phyloP scores from a whole-genome alignment of 2,329 filamentous ascomycete species.

The Ophiobolus disseminans region DNA sequence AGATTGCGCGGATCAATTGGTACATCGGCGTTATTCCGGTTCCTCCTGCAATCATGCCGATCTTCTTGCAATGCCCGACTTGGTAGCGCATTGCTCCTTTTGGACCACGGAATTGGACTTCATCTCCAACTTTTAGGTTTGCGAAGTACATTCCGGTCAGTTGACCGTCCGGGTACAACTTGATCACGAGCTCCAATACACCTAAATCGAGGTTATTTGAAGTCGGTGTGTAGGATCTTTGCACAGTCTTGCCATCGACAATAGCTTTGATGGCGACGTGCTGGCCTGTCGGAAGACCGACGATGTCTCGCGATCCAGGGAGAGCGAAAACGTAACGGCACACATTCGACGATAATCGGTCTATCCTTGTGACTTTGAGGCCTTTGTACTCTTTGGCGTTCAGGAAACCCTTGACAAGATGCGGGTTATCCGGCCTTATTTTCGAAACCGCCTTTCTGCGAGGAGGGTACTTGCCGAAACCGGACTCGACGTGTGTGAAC shows the following conservation, averaged over 20 bases:
- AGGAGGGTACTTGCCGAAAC: slow-evolving; percentile 33
- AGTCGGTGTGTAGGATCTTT: slow-evolving; percentile 40
- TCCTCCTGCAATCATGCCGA: slow-evolving; percentile 46
- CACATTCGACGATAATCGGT: slow-evolving; percentile 24
- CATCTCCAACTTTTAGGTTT: slow-evolving; percentile 57
- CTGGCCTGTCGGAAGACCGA: slow-evolving; percentile 47
- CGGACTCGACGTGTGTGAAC: slow-evolving; percentile 49
- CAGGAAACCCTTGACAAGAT: slow-evolving; percentile 54
- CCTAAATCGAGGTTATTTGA: slow-evolving; percentile 67
- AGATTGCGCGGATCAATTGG: slow-evolving; percentile 69
- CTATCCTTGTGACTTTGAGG: slow-evolving; percentile 51
- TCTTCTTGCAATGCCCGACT: slow-evolving; percentile 44
- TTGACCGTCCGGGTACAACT: slow-evolving; percentile 59
- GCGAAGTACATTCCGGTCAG: slow-evolving; percentile 59
- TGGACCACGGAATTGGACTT: slow-evolving; percentile 62
- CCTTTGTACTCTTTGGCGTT: slow-evolving; percentile 57
- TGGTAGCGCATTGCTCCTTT: slow-evolving; percentile 64
- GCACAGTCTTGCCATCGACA: slow-evolving; percentile 66
- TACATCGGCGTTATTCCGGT: slow-evolving; percentile 54
- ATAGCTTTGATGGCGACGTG: slow-evolving; percentile 56
- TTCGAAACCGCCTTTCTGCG: slow-evolving; percentile 14
- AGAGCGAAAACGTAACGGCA: slow-evolving; percentile 36
- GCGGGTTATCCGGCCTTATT: slow-evolving; percentile 18
- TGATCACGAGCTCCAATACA: slow-evolving; percentile 59
- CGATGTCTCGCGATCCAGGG: slow-evolving; percentile 25